Evolutionary conservation across 2,329 filamentous ascomycete species (phyloP).

Genomic region (Meredithiella fracta): DNA sequence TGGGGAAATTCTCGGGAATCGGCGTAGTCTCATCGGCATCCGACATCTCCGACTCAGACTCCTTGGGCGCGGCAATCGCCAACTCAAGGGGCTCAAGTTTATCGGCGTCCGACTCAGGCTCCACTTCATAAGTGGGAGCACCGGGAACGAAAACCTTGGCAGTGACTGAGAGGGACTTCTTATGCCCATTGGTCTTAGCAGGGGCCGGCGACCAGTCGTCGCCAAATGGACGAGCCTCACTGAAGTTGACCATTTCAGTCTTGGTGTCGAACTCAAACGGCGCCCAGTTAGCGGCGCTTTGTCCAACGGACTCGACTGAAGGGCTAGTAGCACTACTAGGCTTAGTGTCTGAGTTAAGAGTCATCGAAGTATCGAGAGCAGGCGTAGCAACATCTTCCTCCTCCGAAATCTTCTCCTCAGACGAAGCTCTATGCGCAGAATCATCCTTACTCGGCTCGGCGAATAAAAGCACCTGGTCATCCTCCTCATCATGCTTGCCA

Average conservation of each 20-base stretch:
- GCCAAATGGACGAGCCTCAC: slow-evolving; percentile 33
- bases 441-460: slow-evolving; percentile 31
- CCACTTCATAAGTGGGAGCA: slow-evolving; percentile 19
- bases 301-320: slow-evolving; percentile 35
- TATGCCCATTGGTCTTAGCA: slow-evolving; percentile 18
- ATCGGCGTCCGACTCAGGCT: slow-evolving; percentile 16
- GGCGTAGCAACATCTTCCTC: slow-evolving; percentile 28
- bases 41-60: not conserved
- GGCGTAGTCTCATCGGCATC: slow-evolving; percentile 13
- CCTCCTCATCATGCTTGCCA: slow-evolving; percentile 34
- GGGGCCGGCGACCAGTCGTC: slow-evolving; percentile 30
- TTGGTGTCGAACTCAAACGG: slow-evolving; percentile 43
- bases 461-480: slow-evolving; percentile 60
- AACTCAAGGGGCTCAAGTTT: slow-evolving; percentile 9
- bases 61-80: not conserved
- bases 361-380: slow-evolving; percentile 31
- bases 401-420: slow-evolving; percentile 18
- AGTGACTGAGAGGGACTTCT: slow-evolving; percentile 50
- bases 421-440: slow-evolving; percentile 17
- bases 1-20: slow-evolving; percentile 14
- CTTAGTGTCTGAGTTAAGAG: slow-evolving; percentile 36
- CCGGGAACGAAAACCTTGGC: slow-evolving; percentile 51
- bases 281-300: slow-evolving; percentile 36
- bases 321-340: slow-evolving; percentile 34
- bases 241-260: slow-evolving; percentile 32